Percentiles rank a stretch among this genome's conserved stretches.
Conservation (phyloP, 2,329 filamentous ascomycete species). For the Fusarium lateritium region DNA sequence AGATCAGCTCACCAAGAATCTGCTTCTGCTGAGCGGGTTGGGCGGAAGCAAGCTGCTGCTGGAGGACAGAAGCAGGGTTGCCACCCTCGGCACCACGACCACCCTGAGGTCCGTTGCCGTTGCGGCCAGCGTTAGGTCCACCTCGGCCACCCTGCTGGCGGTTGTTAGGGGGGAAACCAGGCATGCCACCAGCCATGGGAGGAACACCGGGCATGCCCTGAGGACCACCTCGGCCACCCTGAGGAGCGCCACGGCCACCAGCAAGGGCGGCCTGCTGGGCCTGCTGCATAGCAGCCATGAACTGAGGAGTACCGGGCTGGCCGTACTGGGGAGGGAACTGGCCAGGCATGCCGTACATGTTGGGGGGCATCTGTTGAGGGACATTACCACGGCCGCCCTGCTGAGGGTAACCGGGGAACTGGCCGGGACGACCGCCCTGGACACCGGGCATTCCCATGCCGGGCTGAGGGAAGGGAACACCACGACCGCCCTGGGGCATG, state of each 20-base stretch:
- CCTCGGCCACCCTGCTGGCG: slow-evolving; percentile 68
- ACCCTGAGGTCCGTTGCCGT: slow-evolving; percentile 64
- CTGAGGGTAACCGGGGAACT: slow-evolving; percentile 89
- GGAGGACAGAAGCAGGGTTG: slow-evolving; percentile 60
- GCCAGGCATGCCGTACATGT: slow-evolving; percentile 85
- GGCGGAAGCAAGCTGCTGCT: slow-evolving; percentile 70
- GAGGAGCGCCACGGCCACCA: slow-evolving; percentile 75
- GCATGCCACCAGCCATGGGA: slow-evolving; percentile 68
- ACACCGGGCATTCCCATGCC: slow-evolving; percentile 78
- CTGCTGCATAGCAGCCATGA: slow-evolving; percentile 87
- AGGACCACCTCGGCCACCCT: slow-evolving; percentile 75
- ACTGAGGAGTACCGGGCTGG: slow-evolving; percentile 84
- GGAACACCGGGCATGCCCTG: slow-evolving; percentile 79
- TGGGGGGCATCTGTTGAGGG: slow-evolving; percentile 88
- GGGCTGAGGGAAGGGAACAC: slow-evolving; percentile 76
- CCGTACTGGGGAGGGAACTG: slow-evolving; percentile 87
- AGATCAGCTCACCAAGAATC: slow-evolving; percentile 96
- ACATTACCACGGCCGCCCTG: slow-evolving; percentile 90
- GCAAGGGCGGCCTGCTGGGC: slow-evolving; percentile 73
- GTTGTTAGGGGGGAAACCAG: slow-evolving; percentile 71
- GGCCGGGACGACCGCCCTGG: slow-evolving; percentile 86
- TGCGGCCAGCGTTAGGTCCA: slow-evolving; percentile 58
- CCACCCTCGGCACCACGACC: slow-evolving; percentile 60
- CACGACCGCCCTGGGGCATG: slow-evolving; percentile 75
- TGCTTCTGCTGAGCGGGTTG: slow-evolving; percentile 92